Percentiles rank a stretch among this genome's conserved stretches.
Evolutionary conservation across 768 basidiomycete species (phyloP).

Genomic region (Mycena pura): DNA sequence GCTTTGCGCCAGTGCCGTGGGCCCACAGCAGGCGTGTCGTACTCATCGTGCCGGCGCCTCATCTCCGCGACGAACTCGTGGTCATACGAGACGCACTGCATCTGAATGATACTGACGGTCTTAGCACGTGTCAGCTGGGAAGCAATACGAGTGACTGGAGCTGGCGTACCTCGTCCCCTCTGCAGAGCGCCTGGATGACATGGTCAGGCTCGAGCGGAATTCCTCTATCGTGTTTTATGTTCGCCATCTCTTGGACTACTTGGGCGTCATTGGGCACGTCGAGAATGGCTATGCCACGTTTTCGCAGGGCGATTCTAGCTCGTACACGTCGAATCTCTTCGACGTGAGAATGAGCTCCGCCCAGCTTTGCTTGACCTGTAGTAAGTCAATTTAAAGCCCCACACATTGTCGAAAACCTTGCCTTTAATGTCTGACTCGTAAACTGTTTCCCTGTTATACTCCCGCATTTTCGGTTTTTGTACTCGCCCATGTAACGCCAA

Average conservation of each 20-base stretch:
- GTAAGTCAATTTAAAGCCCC: background rate
- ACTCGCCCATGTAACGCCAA: conserved; percentile 39
- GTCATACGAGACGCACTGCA: conserved; percentile 21
- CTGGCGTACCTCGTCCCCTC: conserved; percentile 42
- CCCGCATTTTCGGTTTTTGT: conserved; percentile 27
- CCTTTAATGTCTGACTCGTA: conserved; percentile 10
- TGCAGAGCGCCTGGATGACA: conserved; percentile 32
- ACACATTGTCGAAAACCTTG: background rate
- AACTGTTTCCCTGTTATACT: conserved; percentile 30
- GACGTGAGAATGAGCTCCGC: conserved; percentile 9
- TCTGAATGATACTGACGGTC: conserved; percentile 10
- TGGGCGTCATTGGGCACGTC: conserved; percentile 29
- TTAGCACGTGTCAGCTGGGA: too few species aligned
- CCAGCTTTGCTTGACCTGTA: conserved; percentile 29
- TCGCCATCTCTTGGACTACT: conserved; percentile 27
- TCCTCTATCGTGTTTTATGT: conserved; percentile 12
- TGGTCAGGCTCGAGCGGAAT: conserved; percentile 15
- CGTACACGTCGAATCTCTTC: conserved; percentile 27
- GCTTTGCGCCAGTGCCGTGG: too few species aligned
- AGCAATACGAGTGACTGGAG: too few species aligned
- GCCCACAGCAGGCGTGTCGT: background rate
- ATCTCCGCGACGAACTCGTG: conserved; percentile 10
- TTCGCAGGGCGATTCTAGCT: conserved; percentile 36
- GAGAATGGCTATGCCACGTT: conserved; percentile 19
- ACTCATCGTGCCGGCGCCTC: background rate